Evolutionary conservation across 1,284 basidiomycete species (phyloP).

Genomic region (Malassezia nana): DNA sequence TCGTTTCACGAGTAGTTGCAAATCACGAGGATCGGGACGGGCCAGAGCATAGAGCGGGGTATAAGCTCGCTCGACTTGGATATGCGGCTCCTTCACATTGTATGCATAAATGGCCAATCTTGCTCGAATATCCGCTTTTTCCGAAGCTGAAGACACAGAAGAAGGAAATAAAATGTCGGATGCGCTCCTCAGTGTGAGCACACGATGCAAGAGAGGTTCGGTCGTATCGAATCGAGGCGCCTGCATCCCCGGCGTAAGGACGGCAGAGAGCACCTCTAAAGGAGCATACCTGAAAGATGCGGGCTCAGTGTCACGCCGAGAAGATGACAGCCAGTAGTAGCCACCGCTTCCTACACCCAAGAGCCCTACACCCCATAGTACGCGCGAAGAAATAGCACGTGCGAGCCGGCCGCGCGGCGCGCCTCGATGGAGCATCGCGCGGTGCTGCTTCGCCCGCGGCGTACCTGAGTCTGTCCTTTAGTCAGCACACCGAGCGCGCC

Average conservation of each 20-base stretch:
- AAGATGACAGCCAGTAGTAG: neutral
- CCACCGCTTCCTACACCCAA: neutral
- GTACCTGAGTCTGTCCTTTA: too few species aligned
- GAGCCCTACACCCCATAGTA: neutral
- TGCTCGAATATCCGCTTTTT: neutral
- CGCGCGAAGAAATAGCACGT: too few species aligned
- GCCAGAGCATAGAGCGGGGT: slow-evolving; percentile 10
- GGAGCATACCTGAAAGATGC: neutral
- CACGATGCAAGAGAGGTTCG: slow-evolving; percentile 1
- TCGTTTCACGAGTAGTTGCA: slow-evolving; percentile 16
- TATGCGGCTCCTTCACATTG: slow-evolving; percentile 18
- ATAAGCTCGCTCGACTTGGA: slow-evolving; percentile 20
- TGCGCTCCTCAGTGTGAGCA: neutral
- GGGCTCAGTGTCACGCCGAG: neutral
- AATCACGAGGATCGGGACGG: neutral
- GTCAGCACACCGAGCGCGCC: neutral
- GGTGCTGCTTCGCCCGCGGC: too few species aligned
- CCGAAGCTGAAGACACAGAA: too few species aligned
- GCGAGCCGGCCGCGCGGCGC: too few species aligned
- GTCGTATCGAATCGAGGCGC: neutral
- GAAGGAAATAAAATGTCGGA: too few species aligned
- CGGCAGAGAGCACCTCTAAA: neutral
- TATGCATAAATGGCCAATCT: slow-evolving; percentile 8
- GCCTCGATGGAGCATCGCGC: too few species aligned
- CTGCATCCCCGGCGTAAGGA: neutral